These are phyloP conservation scores for Kwoniella heveanensis DNA, from an alignment of 768 basidiomycete species.

Conservation along the genomic window DNA sequence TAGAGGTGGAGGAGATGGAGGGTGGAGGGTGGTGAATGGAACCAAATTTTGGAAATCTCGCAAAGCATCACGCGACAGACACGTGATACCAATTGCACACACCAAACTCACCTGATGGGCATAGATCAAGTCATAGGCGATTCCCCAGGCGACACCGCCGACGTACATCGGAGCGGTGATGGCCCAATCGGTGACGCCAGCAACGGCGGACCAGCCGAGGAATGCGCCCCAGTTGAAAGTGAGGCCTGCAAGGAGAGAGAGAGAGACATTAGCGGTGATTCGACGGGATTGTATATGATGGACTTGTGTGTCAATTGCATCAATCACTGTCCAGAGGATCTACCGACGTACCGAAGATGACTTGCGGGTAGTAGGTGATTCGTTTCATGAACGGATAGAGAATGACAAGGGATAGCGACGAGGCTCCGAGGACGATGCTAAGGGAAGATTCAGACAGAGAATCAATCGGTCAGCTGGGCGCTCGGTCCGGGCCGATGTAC, in stretches of 20 bases:
- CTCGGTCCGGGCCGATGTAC: too few relatives aligned
- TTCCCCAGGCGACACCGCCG: constrained; percentile 87
- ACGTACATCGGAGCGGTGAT: constrained; percentile 85
- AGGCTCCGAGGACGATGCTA: constrained; percentile 88
- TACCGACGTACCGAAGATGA: constrained; percentile 80
- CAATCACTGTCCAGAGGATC: too few relatives aligned
- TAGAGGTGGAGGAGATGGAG: too few relatives aligned
- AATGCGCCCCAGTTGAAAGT: constrained; percentile 97
- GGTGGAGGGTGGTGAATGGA: too few relatives aligned
- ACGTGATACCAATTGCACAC: background rate
- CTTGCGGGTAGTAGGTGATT: constrained; percentile 94
- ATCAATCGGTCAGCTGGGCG: too few relatives aligned
- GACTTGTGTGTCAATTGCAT: too few relatives aligned
- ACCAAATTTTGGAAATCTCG: background rate
- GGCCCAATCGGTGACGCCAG: constrained; percentile 75
- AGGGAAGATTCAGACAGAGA: too few relatives aligned
- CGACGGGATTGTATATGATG: too few relatives aligned
- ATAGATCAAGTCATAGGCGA: constrained; percentile 96
- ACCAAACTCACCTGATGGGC: constrained; percentile 77
- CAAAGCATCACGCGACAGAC: background rate
- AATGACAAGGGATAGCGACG: constrained; percentile 81
- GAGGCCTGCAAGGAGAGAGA: constrained; percentile 74
- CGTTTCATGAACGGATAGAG: constrained; percentile 97
- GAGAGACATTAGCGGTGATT: too few relatives aligned
- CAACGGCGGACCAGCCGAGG: constrained; percentile 93